Percentiles rank a stretch among this genome's conserved stretches.
Evolutionary conservation across 2,329 filamentous ascomycete genomes (phyloP).

Genomic region (Fusarium sororula): DNA sequence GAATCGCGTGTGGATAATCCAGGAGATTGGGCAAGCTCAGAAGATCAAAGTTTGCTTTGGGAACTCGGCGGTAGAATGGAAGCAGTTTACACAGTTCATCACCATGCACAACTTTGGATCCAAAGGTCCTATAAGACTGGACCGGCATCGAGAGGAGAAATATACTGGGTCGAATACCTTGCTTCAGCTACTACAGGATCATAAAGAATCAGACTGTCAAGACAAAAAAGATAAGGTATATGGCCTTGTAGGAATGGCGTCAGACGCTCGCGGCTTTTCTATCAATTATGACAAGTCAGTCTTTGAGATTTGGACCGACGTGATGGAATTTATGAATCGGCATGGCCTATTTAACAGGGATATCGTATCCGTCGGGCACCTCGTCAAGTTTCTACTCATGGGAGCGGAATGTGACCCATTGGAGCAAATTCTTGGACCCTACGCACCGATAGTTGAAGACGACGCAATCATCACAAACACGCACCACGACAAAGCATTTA

Average conservation of each 20-base stretch:
- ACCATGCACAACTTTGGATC: background rate
- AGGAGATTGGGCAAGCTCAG: background rate
- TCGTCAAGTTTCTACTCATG: background rate
- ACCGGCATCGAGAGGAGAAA: background rate
- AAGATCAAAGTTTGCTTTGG: background rate
- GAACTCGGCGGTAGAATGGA: background rate
- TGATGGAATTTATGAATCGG: background rate
- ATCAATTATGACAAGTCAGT: background rate
- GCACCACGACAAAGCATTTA: background rate
- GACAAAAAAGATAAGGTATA: background rate
- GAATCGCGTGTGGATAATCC: background rate
- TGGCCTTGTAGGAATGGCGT: background rate
- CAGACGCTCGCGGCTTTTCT: background rate
- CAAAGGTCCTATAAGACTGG: background rate
- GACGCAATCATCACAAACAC: background rate
- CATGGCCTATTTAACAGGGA: rapidly evolving
- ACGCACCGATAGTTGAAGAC: background rate
- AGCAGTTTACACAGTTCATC: background rate
- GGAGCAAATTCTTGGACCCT: background rate
- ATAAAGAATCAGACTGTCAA: background rate
- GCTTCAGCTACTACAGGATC: rapidly evolving
- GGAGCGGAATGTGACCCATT: background rate
- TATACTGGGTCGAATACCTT: rapidly evolving
- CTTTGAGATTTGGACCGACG: background rate
- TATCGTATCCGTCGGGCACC: rapidly evolving